phyloP scores from a whole-genome alignment of 768 basidiomycete species.

The Pleurotus platypus region DNA sequence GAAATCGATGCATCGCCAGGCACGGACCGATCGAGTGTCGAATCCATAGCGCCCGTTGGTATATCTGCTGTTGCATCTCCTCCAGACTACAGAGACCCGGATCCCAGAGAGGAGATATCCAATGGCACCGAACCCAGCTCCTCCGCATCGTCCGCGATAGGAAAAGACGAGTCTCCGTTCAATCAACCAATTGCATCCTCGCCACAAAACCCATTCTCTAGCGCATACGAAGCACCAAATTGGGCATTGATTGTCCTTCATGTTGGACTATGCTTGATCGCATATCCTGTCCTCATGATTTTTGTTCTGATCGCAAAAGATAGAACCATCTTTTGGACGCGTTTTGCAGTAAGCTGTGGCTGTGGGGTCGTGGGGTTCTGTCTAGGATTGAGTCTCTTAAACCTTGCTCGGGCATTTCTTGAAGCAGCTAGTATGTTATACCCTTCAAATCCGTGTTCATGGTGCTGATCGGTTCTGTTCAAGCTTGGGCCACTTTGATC shows the following conservation, averaged over 20 bases:
- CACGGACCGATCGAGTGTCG: not conserved
- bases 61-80: conserved; percentile 5
- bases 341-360: conserved; percentile 31
- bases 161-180: not conserved
- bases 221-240: conserved; percentile 24
- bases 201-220: not conserved
- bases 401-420: conserved; percentile 24
- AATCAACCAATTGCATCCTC: not conserved
- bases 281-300: conserved; percentile 29
- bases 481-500: conserved; percentile 43
- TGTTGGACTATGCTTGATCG: conserved; percentile 20
- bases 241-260: conserved; percentile 28
- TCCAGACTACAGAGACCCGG: not conserved
- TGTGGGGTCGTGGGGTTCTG: conserved; percentile 28
- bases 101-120: not conserved
- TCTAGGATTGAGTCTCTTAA: conserved; percentile 26
- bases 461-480: not conserved
- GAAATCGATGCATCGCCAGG: not conserved
- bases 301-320: conserved; percentile 23
- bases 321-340: conserved; percentile 32
- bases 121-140: not conserved
- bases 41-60: not conserved
- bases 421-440: conserved; percentile 33
- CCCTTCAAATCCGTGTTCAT: not conserved
- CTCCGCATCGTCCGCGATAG: not conserved